Percentiles rank a stretch among this genome's conserved stretches.
Conservation (phyloP, 2,329 filamentous ascomycete species). For the Fusarium kyushuense region DNA sequence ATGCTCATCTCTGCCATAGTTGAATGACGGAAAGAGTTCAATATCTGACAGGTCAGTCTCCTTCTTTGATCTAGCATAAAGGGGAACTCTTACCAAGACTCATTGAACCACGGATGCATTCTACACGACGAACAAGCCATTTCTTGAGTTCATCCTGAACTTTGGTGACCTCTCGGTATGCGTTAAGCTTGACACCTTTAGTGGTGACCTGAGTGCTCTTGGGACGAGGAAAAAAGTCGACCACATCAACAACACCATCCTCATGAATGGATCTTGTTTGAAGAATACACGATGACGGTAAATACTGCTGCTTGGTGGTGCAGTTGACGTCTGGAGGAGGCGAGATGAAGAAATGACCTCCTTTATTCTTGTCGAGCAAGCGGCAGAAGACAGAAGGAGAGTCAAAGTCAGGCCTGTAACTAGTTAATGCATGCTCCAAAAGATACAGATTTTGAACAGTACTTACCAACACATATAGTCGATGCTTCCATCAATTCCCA, state of each 20-base stretch:
- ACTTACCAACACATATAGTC: conserved; percentile 82
- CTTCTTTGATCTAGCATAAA: neutral
- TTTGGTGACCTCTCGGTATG: conserved; percentile 64
- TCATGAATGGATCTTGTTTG: conserved; percentile 84
- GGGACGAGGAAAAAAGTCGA: conserved; percentile 82
- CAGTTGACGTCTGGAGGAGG: conserved; percentile 63
- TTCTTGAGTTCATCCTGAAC: conserved; percentile 74
- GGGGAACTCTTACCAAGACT: conserved; percentile 62
- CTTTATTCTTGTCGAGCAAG: conserved; percentile 78
- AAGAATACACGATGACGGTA: conserved; percentile 79
- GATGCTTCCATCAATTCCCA: conserved; percentile 78
- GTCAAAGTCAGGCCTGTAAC: conserved; percentile 77
- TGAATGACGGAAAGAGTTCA: conserved; percentile 79
- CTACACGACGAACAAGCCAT: conserved; percentile 77
- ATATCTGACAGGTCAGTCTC: conserved; percentile 61
- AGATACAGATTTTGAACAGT: neutral
- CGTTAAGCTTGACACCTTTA: conserved; percentile 61
- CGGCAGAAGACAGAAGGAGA: conserved; percentile 81
- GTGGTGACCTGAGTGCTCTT: conserved; percentile 67
- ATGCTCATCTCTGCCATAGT: conserved; percentile 75
- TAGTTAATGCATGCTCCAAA: neutral
- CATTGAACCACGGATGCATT: conserved; percentile 77
- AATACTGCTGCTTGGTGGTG: conserved; percentile 82
- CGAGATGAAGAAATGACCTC: conserved; percentile 78
- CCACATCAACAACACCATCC: conserved; percentile 77